Percentiles rank a stretch among this genome's conserved stretches.
Evolutionary conservation across 2,329 filamentous ascomycete genomes (phyloP).

Genomic region (Thermothelomyces thermophilus): DNA sequence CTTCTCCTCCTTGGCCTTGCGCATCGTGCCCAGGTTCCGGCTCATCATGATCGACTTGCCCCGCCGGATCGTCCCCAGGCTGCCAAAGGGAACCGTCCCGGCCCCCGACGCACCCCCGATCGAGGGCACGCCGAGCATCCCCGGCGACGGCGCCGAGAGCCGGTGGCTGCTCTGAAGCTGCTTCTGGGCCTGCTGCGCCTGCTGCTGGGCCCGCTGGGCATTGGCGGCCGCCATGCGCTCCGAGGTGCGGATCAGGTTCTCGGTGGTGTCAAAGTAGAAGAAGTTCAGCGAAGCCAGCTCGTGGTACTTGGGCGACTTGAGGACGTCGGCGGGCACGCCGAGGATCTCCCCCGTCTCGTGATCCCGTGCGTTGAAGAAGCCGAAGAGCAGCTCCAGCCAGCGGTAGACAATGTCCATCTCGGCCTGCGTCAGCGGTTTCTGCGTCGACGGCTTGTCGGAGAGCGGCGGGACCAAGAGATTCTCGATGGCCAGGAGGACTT

Average conservation of each 20-base stretch:
- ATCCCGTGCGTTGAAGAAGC: constrained; percentile 81
- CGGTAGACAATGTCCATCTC: constrained; percentile 93
- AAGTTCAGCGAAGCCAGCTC: constrained; percentile 95
- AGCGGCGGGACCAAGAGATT: constrained; percentile 83
- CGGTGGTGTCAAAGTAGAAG: constrained; percentile 93
- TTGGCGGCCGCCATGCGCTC: constrained; percentile 92
- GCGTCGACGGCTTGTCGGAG: constrained; percentile 86
- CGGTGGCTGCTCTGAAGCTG: constrained; percentile 26
- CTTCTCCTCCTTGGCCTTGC: constrained; percentile 91
- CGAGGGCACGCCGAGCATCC: constrained; percentile 37
- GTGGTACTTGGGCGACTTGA: constrained; percentile 97
- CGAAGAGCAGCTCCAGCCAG: constrained; percentile 85
- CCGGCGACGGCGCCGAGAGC: constrained; percentile 65
- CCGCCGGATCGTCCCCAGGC: constrained; percentile 59
- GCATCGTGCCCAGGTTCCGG: constrained; percentile 93
- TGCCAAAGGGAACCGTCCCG: constrained; percentile 50
- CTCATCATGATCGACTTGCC: constrained; percentile 86
- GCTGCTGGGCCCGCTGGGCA: constrained; percentile 65
- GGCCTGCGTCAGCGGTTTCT: constrained; percentile 74
- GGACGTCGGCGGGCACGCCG: constrained; percentile 81
- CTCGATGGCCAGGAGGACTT: constrained; percentile 88
- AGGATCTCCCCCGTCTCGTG: constrained; percentile 74
- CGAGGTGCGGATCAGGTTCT: constrained; percentile 87
- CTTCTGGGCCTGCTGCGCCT: constrained; percentile 55
- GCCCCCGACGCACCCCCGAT: constrained; percentile 40